Base-by-base conservation (phyloP, 208 protist species). In the Trypanosoma mega region DNA sequence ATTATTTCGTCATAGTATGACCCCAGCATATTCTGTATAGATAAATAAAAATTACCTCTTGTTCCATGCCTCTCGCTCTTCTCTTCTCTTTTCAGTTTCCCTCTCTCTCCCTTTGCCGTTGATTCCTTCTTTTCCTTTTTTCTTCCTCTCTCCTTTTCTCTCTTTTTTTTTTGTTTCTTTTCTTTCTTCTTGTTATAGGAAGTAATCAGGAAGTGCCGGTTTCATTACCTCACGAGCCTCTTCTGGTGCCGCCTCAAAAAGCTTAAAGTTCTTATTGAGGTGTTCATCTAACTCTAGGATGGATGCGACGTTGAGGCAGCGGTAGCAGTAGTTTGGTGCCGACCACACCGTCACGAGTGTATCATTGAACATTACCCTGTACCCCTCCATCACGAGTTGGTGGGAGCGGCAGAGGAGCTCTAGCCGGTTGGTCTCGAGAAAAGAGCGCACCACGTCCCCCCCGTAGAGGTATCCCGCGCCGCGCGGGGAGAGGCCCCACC, bases 381-480 rank as follows among this genome's bases (percentile, higher is more conserved):
- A 98, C 7, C 97, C 97, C 49, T 98, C 96, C 92, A 98, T 96
- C 16, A 98, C 96, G 20, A 99, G 77, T 78, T 99, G 96, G 65
- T 99, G 97, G 7, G 97, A 92, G 36, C 96, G 83, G 73, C 80
- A 88, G 57, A 98, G 97, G 31, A 98, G 85, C 33, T 96, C 82
- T 72, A 99, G 74, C 21, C 79, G 82, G 80, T 99, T 99, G 12
- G 76, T 87, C 31, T 76, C 63, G 63, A 98, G 98, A 76, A 99
- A 99, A 64, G 88, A 76, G 36, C 74, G 44, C 8, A 99, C 97
- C 0, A 99, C 93, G 66, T 99, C 96, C 29, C 85, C 90, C 41
- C 99, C 99, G 82, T 99, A 99, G 20, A 99, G 81, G 63, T 98
- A 99, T 2, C 99, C 99, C 21, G 99, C 99, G 30, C 99, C 99